Conservation (phyloP, 139 green algal genomes). For the Chlorella ohadii region DNA sequence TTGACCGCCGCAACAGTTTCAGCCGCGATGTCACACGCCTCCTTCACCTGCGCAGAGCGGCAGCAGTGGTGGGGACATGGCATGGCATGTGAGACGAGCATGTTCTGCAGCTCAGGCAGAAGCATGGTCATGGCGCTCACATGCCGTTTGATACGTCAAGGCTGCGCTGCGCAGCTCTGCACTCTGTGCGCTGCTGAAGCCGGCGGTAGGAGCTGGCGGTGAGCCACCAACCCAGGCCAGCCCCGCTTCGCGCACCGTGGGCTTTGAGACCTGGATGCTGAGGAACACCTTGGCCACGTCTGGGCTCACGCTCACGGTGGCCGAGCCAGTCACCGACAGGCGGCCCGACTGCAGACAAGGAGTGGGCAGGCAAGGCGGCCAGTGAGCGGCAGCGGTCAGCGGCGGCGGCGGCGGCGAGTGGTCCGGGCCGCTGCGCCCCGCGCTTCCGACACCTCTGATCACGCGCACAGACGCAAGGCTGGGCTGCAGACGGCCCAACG, state of each 20-base stretch:
- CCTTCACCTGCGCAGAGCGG: slow-evolving; percentile 9
- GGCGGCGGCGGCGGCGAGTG: background rate
- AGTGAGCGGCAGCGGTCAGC: background rate
- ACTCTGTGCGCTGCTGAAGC: too few relatives aligned
- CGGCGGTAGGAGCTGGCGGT: background rate
- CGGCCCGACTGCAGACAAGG: background rate
- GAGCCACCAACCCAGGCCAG: background rate
- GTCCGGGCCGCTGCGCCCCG: too few relatives aligned
- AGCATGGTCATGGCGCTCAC: too few relatives aligned
- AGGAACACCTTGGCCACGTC: slow-evolving; percentile 4
- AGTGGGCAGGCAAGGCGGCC: background rate
- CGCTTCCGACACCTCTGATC: background rate
- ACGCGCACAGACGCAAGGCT: background rate
- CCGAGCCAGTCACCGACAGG: slow-evolving; percentile 12
- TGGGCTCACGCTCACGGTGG: background rate
- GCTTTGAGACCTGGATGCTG: background rate
- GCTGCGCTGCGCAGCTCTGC: too few relatives aligned
- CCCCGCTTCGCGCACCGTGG: background rate
- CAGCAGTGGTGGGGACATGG: too few relatives aligned
- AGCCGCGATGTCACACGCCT: background rate
- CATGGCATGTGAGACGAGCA: too few relatives aligned
- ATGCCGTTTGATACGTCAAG: too few relatives aligned
- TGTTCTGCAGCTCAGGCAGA: too few relatives aligned
- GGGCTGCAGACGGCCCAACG: background rate
- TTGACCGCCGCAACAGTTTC: background rate